phyloP scores from a whole-genome alignment of 768 basidiomycete species.

The Melanogaster broomeanus region DNA sequence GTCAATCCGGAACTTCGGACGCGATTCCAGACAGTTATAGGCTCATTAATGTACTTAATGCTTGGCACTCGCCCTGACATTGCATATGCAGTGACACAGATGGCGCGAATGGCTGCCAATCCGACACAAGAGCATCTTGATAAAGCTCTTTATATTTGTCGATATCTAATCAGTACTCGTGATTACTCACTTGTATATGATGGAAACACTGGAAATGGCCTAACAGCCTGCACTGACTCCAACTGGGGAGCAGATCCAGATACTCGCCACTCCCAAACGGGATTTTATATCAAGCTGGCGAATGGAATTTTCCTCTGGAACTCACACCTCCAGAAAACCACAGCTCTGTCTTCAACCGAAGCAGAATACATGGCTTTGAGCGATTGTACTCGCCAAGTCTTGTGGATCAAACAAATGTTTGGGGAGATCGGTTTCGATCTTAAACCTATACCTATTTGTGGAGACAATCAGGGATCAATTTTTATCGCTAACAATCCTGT shows the following conservation, averaged over 20 bases:
- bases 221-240: neutral
- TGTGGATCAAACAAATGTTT: slow-evolving; percentile 28
- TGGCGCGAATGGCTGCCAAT: slow-evolving; percentile 16
- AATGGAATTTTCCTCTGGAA: neutral
- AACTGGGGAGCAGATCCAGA: neutral
- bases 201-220: neutral
- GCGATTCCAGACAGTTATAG: slow-evolving; percentile 6
- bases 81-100: slow-evolving; percentile 26
- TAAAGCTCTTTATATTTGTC: too few species aligned
- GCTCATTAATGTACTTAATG: slow-evolving; percentile 30
- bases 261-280: neutral
- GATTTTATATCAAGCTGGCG: neutral
- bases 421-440: slow-evolving; percentile 16
- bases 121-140: neutral
- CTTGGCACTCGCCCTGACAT: slow-evolving; percentile 34
- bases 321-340: slow-evolving; percentile 8
- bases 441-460: slow-evolving; percentile 13
- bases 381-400: slow-evolving; percentile 25
- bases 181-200: slow-evolving; percentile 1
- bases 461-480: slow-evolving; percentile 11
- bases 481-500: too few species aligned
- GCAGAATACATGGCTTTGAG: slow-evolving; percentile 46
- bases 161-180: neutral
- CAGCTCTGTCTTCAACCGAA: slow-evolving; percentile 34
- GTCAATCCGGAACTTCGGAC: neutral